A percentile compares a stretch with the other conserved stretches of the same genome.
These are phyloP conservation scores for Chalciporus pseudorubinellus DNA, from an alignment of 768 basidiomycete genomes.

Conservation along the genomic window DNA sequence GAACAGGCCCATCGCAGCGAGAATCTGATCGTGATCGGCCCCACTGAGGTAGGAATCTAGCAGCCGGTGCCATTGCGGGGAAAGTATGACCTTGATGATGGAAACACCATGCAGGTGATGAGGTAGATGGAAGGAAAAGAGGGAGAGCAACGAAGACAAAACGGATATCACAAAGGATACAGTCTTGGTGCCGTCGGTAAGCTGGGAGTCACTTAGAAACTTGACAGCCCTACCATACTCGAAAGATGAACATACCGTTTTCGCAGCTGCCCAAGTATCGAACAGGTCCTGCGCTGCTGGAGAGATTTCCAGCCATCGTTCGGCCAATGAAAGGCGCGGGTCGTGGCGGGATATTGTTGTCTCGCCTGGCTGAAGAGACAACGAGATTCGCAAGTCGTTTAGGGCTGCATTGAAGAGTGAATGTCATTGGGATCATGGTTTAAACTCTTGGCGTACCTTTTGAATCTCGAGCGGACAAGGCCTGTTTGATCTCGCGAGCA, in stretches of 20 bases:
- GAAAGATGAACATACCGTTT: constrained; percentile 40
- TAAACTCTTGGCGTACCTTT: too few relatives aligned
- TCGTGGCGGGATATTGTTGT: constrained; percentile 50
- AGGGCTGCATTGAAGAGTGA: too few relatives aligned
- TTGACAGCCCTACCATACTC: neutral
- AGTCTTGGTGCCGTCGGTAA: constrained; percentile 30
- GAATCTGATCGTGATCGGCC: constrained; percentile 60
- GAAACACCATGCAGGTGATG: constrained; percentile 62
- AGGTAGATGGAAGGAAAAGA: constrained; percentile 68
- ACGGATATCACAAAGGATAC: constrained; percentile 45
- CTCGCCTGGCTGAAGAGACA: constrained; percentile 53
- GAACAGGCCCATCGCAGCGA: constrained; percentile 65
- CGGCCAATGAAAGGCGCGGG: constrained; percentile 54
- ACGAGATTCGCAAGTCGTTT: neutral
- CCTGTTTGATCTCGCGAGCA: too few relatives aligned
- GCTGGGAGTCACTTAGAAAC: constrained; percentile 29
- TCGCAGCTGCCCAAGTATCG: constrained; percentile 54
- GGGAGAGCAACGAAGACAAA: constrained; percentile 55
- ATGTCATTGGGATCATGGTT: too few relatives aligned
- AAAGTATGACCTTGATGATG: constrained; percentile 59
- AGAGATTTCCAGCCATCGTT: constrained; percentile 58
- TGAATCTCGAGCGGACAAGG: too few relatives aligned
- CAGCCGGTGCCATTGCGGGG: constrained; percentile 50
- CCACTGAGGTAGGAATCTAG: constrained; percentile 64
- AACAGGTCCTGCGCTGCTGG: constrained; percentile 63